A percentile compares a stretch with the other conserved stretches of the same genome.
phyloP scores from a whole-genome alignment of 2,329 filamentous ascomycete species.

The Lasiodiplodia gonubiensis region DNA sequence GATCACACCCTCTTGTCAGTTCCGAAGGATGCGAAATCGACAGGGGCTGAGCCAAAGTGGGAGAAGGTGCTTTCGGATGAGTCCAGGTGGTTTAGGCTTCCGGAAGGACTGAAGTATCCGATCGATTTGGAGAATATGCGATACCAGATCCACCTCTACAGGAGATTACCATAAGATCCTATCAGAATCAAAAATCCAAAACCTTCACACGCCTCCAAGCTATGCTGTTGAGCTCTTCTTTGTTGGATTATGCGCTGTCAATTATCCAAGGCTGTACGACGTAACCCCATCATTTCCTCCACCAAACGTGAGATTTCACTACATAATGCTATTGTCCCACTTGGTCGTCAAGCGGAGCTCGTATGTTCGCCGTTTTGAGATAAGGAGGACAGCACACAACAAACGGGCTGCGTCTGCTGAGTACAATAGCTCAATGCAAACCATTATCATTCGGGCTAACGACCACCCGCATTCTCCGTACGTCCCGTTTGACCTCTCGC shows the following conservation, averaged over 20 bases:
- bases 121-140: slow-evolving; percentile 93
- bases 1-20: slow-evolving; percentile 74
- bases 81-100: slow-evolving; percentile 82
- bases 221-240: too few species aligned
- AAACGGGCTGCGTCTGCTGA: not conserved
- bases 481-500: not conserved
- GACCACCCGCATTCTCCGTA: not conserved
- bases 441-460: not conserved
- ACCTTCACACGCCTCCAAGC: not conserved
- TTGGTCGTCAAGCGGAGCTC: not conserved
- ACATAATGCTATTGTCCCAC: not conserved
- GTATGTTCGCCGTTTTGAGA: not conserved
- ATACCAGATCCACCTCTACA: slow-evolving; percentile 87
- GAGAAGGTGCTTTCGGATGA: slow-evolving; percentile 76
- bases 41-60: slow-evolving; percentile 58
- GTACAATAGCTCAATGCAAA: slow-evolving; percentile 10
- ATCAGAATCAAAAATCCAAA: not conserved
- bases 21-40: slow-evolving; percentile 26
- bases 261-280: not conserved
- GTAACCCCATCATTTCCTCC: not conserved
- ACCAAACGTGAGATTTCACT: not conserved
- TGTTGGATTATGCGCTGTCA: not conserved
- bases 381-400: not conserved
- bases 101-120: slow-evolving; percentile 70
- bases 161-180: slow-evolving; percentile 17